Evolutionary conservation across 1,284 basidiomycete species (phyloP).

Genomic region (Naganishia liquefaciens): DNA sequence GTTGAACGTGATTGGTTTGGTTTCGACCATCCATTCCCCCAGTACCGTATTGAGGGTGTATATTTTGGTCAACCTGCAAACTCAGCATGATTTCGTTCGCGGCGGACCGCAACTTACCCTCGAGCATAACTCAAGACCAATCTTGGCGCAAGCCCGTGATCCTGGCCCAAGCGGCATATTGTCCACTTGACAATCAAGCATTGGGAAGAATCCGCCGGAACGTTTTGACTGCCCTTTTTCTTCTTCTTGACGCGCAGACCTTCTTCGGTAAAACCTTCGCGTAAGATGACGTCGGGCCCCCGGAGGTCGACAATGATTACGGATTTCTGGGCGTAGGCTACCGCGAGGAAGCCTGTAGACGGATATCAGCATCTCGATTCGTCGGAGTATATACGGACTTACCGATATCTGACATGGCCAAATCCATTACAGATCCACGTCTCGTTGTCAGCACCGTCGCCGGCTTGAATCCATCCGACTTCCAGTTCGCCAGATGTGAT

Average conservation of each 20-base stretch:
- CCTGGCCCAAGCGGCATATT: constrained; percentile 63
- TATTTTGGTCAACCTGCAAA: constrained; percentile 56
- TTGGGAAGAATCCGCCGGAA: constrained; percentile 47
- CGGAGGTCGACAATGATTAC: constrained; percentile 70
- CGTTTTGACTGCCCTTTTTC: constrained; percentile 51
- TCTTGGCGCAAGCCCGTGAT: constrained; percentile 61
- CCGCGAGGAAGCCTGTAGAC: constrained; percentile 68
- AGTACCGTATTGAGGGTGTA: constrained; percentile 60
- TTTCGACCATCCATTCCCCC: constrained; percentile 62
- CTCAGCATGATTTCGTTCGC: background rate
- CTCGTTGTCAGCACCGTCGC: constrained; percentile 63
- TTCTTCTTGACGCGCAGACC: constrained; percentile 50
- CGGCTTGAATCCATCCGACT: constrained; percentile 61
- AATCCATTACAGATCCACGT: constrained; percentile 60
- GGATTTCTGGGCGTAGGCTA: constrained; percentile 64
- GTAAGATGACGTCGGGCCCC: constrained; percentile 65
- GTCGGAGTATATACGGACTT: constrained; percentile 37
- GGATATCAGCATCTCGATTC: constrained; percentile 2
- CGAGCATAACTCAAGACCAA: constrained; percentile 65
- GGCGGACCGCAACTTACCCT: constrained; percentile 53
- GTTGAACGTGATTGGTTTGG: constrained; percentile 52
- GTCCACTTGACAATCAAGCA: constrained; percentile 67
- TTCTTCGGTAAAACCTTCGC: constrained; percentile 53
- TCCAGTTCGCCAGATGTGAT: constrained; percentile 54
- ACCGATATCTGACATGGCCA: constrained; percentile 71